Evolutionary conservation across 805 yeast species (phyloP), one percentile per base, ranked within the genome.

Genomic region (Schwanniomyces yamadae): DNA sequence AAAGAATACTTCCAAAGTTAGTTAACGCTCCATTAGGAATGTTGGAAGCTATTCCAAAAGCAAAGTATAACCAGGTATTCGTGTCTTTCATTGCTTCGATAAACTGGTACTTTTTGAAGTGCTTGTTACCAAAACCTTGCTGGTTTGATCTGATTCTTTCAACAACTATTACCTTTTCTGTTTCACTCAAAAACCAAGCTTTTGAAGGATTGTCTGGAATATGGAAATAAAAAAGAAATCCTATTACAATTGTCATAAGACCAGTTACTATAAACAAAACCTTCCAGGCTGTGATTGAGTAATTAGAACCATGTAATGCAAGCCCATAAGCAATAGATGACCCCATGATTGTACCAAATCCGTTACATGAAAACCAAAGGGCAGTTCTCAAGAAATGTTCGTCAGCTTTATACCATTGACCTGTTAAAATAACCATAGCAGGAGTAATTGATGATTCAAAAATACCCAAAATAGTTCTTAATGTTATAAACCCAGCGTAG

Each of bases 261-360:
- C 93, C 95, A 31, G 75, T 69, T 17, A 81, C 63, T 31, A 84
- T 59, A 52, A 73, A 84, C 3, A 81, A 54, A 9, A 77, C 52
- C 49, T 74, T 77, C 90, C 90, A 84, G 2, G 81, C 66, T 3
- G 57, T 64, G 4, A 78, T 55, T 15, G 63, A 33, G 52, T 67
- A 74, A 8, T 50, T 33, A 9, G 54, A 57, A 9, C 54, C 60
- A 47, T 73, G 65, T 11, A 41, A 40, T 39, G 66, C 57, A 34
- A 73, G 48, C 10, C 81, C 82, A 46, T 78, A 78, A 1, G 84
- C 78, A 39, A 81, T 71, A 7, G 70, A 67, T 42, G 54, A 14
- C 13, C 82, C 77, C 10, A 56, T 12, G 12, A 58, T 52, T 19
- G 43, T 48, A 10, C 71, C 72, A 16, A 60, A 9, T 4, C 72